Evolutionary conservation across 495 filamentous ascomycete genomes (phyloP).

Genomic region (Penicillium cinerascens): DNA sequence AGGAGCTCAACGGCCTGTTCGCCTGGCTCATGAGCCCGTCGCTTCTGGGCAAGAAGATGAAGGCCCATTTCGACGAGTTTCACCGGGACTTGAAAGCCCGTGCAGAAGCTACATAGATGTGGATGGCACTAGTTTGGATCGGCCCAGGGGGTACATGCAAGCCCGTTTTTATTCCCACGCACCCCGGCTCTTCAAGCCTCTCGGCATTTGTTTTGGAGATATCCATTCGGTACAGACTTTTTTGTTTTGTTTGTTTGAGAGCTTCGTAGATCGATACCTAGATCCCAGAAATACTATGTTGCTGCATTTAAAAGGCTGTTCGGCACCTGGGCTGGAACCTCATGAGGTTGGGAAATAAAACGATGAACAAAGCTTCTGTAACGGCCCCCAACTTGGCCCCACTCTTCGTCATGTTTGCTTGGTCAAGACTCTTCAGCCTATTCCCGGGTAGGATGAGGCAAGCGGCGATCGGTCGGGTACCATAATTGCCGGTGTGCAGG

Average conservation of each 20-base stretch:
- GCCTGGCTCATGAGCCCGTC: conserved; percentile 22
- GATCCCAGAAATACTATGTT: neutral
- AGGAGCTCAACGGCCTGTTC: conserved; percentile 22
- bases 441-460: neutral
- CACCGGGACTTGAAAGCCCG: conserved; percentile 24
- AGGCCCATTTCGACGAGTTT: conserved; percentile 19
- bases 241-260: neutral
- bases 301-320: too few species aligned
- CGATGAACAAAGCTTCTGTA: neutral
- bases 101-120: conserved; percentile 9
- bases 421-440: neutral
- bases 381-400: neutral
- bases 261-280: neutral
- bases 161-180: neutral
- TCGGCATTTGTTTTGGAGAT: neutral
- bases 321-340: neutral
- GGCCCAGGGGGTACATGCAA: neutral
- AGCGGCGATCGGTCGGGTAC: neutral
- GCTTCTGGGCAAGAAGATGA: conserved; percentile 21
- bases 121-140: neutral
- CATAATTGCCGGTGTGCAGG: neutral
- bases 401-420: neutral
- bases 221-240: neutral
- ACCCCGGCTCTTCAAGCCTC: neutral
- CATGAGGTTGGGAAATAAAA: neutral